Percentiles rank a stretch among this genome's conserved stretches.
These are phyloP conservation scores for Candida corydali DNA, from an alignment of 805 yeast species.

Conservation along the genomic window DNA sequence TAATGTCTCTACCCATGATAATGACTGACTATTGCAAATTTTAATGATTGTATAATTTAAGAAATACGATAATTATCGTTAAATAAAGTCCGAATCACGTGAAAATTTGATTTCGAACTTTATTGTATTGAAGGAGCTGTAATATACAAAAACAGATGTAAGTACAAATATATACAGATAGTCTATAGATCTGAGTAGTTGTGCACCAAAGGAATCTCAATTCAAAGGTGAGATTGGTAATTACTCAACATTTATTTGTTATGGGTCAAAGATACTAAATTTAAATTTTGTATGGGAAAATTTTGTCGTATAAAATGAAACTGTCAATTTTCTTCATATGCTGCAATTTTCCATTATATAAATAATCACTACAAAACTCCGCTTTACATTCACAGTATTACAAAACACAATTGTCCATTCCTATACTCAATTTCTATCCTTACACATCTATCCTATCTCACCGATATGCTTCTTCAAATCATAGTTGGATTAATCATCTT, in stretches of 20 bases:
- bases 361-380: constrained; percentile 1
- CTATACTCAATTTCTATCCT: too few relatives aligned
- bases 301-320: not conserved
- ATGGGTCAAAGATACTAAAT: too few relatives aligned
- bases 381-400: not conserved
- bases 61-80: too few relatives aligned
- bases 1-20: constrained; percentile 32
- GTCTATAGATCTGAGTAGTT: too few relatives aligned
- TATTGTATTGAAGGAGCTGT: too few relatives aligned
- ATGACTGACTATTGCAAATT: not conserved
- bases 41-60: too few relatives aligned
- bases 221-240: too few relatives aligned
- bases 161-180: too few relatives aligned
- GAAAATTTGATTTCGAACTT: too few relatives aligned
- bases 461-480: constrained; percentile 28
- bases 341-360: not conserved
- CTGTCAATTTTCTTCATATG: not conserved
- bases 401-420: not conserved
- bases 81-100: constrained; percentile 1
- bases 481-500: constrained; percentile 26
- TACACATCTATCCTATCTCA: too few relatives aligned
- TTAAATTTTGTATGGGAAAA: not conserved
- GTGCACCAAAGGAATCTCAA: too few relatives aligned
- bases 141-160: not conserved
- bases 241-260: not conserved